Evolutionary conservation across 176 grass and related monocot species (phyloP).

Genomic region (Oryza coarctata): DNA sequence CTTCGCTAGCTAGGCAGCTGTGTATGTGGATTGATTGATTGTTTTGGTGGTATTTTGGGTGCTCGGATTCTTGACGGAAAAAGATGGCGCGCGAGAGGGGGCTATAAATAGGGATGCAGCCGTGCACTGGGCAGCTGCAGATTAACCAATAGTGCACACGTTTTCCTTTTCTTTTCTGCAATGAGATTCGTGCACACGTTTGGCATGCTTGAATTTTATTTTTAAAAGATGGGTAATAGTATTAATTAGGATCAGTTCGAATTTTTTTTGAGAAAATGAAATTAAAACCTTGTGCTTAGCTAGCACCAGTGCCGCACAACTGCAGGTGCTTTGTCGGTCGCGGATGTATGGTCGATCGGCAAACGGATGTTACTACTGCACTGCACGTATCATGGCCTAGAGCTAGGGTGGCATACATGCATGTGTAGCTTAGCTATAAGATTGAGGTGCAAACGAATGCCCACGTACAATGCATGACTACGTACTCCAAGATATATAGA

Average conservation of each 20-base stretch:
- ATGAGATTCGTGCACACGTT: background rate
- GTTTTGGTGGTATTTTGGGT: background rate
- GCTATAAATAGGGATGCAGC: constrained; percentile 24
- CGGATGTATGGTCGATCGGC: background rate
- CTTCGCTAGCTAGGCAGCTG: background rate
- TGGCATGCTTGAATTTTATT: background rate
- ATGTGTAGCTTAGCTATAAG: no score
- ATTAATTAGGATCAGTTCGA: no score
- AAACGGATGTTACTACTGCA: background rate
- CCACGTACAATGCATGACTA: no score
- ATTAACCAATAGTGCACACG: no score
- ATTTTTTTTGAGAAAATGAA: no score
- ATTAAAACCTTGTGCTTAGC: no score
- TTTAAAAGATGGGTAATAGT: no score
- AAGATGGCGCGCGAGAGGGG: background rate
- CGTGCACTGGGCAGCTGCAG: background rate
- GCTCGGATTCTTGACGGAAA: constrained; percentile 9
- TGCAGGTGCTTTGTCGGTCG: background rate
- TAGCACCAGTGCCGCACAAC: background rate
- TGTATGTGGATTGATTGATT: background rate
- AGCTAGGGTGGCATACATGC: no score
- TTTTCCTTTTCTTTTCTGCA: background rate
- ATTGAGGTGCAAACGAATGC: no score
- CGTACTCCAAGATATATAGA: no score
- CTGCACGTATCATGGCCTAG: no score